Base-by-base conservation (phyloP, 495 filamentous ascomycete genomes). In the Clohesyomyces aquaticus region DNA sequence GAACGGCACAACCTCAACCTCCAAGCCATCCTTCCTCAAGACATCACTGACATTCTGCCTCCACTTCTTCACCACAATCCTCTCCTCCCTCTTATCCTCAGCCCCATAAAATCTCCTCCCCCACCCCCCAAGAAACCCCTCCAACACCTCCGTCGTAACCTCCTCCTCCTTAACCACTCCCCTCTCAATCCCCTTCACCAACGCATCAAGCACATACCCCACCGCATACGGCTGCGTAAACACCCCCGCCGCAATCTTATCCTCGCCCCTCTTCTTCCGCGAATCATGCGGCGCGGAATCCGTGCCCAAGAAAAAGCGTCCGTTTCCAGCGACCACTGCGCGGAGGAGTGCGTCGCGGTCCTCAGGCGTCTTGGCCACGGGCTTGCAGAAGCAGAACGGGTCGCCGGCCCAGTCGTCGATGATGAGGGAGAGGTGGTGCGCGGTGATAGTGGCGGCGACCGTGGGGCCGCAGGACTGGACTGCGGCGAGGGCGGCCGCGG, bases 141-240 rank as follows among this genome's bases (percentile, higher is more conserved):
- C 83, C 14, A 96, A 67, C 43, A 80, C 79, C 63, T 89, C 87
- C 43, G 83, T 77, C 11, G 87, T 92, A n/a, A 95, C 84, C 19
- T 87, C 82, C 16, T 82, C 80, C 19, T 84, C 83, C 49, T 76
- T 79, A 16, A 95, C 77, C 45, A 88, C 76, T n/a, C 86, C 88
- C 26, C 83, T 81, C 69, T 84, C 77, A 21, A 87, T 75, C 9
- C 81, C 91, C 69, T 87, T 82, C 73, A 90, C 88, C 26, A 96
- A 80, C 18, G 89, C 88, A 60, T 83, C 81, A 26, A 96, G 69
- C 29, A 93, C 88, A 26, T 88, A 79, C 57, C 88, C 85, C 14
- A 90, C 85, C n/a, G 85, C 86, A 70, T 86, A 90, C n/a, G 90
- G 88, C 74, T 96, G 92, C 8, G 92, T 96, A 77, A 95, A 96